Conservation (phyloP, 2,329 filamentous ascomycete genomes). For the Ophiognomonia clavigignenti-juglandacearum region DNA sequence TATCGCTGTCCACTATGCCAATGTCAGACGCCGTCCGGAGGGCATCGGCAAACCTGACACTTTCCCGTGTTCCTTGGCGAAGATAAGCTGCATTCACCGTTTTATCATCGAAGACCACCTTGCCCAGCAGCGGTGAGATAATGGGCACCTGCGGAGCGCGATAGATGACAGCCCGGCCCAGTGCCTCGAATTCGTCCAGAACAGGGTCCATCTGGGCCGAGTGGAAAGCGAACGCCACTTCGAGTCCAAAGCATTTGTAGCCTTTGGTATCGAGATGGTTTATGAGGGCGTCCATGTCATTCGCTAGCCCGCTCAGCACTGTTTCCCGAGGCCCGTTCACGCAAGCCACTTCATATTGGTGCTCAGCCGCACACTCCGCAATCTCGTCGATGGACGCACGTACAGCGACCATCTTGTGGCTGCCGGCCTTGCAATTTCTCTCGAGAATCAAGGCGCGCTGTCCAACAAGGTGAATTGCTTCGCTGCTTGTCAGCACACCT, state of each 20-base stretch:
- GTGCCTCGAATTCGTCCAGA: constrained; percentile 51
- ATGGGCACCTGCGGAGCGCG: constrained; percentile 57
- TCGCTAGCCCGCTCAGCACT: constrained; percentile 53
- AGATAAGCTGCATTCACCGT: constrained; percentile 59
- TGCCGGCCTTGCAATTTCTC: constrained; percentile 59
- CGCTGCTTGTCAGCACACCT: constrained; percentile 64
- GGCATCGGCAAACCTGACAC: constrained; percentile 70
- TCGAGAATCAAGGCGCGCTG: constrained; percentile 60
- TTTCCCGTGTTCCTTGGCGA: constrained; percentile 58
- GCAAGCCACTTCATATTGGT: no score
- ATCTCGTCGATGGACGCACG: constrained; percentile 47
- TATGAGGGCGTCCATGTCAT: constrained; percentile 40
- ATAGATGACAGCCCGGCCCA: constrained; percentile 39
- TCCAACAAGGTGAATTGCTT: constrained; percentile 69
- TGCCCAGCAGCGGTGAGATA: constrained; percentile 62
- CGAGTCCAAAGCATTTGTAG: constrained; percentile 40
- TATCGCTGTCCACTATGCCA: no score
- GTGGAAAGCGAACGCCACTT: constrained; percentile 50
- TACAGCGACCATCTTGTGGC: constrained; percentile 54
- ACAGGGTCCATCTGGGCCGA: constrained; percentile 51
- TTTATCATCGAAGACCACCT: constrained; percentile 54
- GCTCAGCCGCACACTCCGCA: constrained; percentile 42
- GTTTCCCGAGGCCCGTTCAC: constrained; percentile 72
- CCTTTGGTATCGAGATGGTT: constrained; percentile 25
- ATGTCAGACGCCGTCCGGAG: no score